Evolutionary conservation across 257 asterid genomes (phyloP).

Genomic region (Solanum medicagineum): DNA sequence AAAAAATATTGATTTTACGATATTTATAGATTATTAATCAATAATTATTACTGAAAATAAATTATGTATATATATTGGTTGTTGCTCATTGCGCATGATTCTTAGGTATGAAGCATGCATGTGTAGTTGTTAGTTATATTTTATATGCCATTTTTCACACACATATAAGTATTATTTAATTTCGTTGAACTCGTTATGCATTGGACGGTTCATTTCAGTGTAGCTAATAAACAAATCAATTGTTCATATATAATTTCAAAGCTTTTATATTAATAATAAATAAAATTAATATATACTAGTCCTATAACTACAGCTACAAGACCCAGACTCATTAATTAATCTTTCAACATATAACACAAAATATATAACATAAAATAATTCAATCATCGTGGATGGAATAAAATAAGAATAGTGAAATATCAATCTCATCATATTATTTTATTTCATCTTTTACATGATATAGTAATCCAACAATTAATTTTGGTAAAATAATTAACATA

Average conservation of each 20-base stretch:
- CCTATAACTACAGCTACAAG: background rate
- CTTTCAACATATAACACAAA: too few species aligned
- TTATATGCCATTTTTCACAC: background rate
- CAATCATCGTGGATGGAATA: too few species aligned
- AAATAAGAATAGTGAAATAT: too few species aligned
- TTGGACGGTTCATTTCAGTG: background rate
- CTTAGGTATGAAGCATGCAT: background rate
- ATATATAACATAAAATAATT: too few species aligned
- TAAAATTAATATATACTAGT: background rate
- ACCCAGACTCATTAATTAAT: background rate
- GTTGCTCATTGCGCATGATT: background rate
- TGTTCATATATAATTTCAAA: background rate
- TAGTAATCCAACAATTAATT: too few species aligned
- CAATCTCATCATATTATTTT: too few species aligned
- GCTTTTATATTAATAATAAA: background rate
- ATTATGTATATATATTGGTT: background rate
- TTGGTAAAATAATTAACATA: too few species aligned
- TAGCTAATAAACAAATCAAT: background rate
- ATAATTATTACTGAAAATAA: too few species aligned
- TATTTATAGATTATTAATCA: too few species aligned
- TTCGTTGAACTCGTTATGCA: background rate
- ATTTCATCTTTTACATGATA: too few species aligned
- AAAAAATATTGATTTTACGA: background rate
- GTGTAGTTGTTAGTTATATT: background rate
- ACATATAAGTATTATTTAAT: background rate